phyloP scores from a whole-genome alignment of 768 basidiomycete genomes.

The Paxillus involutus region DNA sequence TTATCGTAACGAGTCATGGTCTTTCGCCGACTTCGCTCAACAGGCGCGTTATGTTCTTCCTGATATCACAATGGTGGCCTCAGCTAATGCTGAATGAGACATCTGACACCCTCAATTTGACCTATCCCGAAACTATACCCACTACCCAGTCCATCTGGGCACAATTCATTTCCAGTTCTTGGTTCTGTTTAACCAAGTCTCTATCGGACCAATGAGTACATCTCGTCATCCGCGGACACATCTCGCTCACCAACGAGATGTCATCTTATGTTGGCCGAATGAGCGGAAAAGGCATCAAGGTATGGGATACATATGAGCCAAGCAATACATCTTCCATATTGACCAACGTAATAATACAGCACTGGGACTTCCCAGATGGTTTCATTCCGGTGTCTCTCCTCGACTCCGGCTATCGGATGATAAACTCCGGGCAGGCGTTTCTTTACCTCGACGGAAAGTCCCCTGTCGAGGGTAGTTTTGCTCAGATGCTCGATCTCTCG shows the following conservation, averaged over 20 bases:
- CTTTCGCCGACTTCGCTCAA: conserved; percentile 26
- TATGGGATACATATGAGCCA: conserved; percentile 44
- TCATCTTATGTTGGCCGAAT: conserved; percentile 32
- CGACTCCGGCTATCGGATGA: conserved; percentile 34
- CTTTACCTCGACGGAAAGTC: conserved; percentile 40
- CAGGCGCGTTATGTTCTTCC: conserved; percentile 42
- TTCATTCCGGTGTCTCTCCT: conserved; percentile 35
- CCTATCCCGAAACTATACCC: conserved; percentile 41
- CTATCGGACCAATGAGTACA: conserved; percentile 47
- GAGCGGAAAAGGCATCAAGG: conserved; percentile 38
- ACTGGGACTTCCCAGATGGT: conserved; percentile 38
- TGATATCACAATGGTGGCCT: conserved; percentile 45
- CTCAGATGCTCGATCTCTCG: conserved; percentile 29
- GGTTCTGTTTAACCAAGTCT: conserved; percentile 40
- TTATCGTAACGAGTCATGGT: conserved; percentile 42
- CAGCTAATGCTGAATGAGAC: conserved; percentile 36
- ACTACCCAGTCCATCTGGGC: conserved; percentile 44
- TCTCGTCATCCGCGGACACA: conserved; percentile 36
- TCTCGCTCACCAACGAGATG: conserved; percentile 44
- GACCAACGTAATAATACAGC: conserved; percentile 43
- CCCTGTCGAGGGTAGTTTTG: conserved; percentile 30
- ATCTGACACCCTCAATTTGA: conserved; percentile 39
- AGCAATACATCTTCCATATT: conserved; percentile 35
- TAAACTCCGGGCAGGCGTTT: conserved; percentile 36
- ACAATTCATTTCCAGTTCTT: conserved; percentile 33